Percentiles rank a stretch among this genome's conserved stretches.
Conservation (phyloP, 2,329 filamentous ascomycete species). For the Fusarium sp. region DNA sequence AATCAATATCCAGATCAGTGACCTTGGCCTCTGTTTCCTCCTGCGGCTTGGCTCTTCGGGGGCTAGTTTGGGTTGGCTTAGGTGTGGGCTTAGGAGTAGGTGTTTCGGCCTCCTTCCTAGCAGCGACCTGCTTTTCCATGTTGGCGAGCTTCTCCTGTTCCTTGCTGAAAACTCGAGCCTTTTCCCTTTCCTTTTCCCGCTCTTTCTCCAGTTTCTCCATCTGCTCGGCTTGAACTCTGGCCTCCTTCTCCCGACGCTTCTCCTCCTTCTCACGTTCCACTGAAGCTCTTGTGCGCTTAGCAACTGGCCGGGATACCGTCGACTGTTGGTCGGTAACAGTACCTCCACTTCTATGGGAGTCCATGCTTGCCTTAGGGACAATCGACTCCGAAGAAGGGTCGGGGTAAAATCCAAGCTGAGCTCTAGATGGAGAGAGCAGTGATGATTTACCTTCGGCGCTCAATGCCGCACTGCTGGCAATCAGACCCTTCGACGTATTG, state of each 20-base stretch:
- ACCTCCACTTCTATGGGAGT: constrained; percentile 34
- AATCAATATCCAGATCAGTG: constrained; percentile 61
- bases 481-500: constrained; percentile 85
- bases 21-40: constrained; percentile 42
- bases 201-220: constrained; percentile 73
- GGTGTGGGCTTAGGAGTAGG: constrained; percentile 53
- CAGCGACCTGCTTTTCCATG: constrained; percentile 64
- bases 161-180: constrained; percentile 68
- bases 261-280: constrained; percentile 72
- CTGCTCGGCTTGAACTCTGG: constrained; percentile 69
- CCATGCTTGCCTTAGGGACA: constrained; percentile 40
- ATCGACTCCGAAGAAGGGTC: constrained; percentile 63
- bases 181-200: constrained; percentile 76
- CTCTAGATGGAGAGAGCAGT: constrained; percentile 64
- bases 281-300: constrained; percentile 67
- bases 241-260: constrained; percentile 74
- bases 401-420: constrained; percentile 57
- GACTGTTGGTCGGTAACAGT: constrained; percentile 29
- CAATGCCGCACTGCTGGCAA: constrained; percentile 78
- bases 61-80: constrained; percentile 62
- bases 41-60: constrained; percentile 60
- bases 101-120: constrained; percentile 65
- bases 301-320: constrained; percentile 58
- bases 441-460: constrained; percentile 72
- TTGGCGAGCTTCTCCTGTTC: constrained; percentile 65